These are phyloP conservation scores for Noccaea caerulescens DNA, from an alignment of 345 rosid genomes.

Conservation along the genomic window DNA sequence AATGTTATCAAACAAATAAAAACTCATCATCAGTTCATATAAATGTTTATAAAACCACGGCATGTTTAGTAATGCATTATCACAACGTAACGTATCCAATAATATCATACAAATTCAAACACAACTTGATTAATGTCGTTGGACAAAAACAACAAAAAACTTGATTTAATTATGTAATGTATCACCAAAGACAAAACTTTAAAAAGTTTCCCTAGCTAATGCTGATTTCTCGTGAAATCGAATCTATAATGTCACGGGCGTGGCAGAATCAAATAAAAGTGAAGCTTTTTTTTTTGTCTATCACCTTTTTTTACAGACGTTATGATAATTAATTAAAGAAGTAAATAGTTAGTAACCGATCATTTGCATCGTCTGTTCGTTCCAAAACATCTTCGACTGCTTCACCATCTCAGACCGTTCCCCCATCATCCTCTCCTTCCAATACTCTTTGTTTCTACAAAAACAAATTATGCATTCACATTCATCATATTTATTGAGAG, in stretches of 20 bases:
- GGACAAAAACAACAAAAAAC: not conserved
- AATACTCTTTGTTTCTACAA: constrained; percentile 70
- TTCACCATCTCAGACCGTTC: constrained; percentile 72
- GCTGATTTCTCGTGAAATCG: not conserved
- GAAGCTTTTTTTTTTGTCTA: not conserved
- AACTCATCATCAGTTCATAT: too few species aligned
- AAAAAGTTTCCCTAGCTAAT: not conserved
- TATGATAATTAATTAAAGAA: constrained; percentile 3
- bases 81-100: not conserved
- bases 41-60: not conserved
- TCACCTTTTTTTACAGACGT: not conserved
- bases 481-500: not conserved
- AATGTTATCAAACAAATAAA: too few species aligned
- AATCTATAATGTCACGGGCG: not conserved
- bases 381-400: constrained; percentile 83
- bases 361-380: constrained; percentile 57
- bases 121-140: not conserved
- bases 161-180: not conserved
- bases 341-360: constrained; percentile 56
- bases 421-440: constrained; percentile 64
- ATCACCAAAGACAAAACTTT: not conserved
- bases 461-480: not conserved
- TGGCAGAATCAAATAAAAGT: not conserved
- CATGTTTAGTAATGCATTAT: not conserved
- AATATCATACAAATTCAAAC: not conserved